Conservation (phyloP, 1,284 basidiomycete genomes). For the Chiua sp. region DNA sequence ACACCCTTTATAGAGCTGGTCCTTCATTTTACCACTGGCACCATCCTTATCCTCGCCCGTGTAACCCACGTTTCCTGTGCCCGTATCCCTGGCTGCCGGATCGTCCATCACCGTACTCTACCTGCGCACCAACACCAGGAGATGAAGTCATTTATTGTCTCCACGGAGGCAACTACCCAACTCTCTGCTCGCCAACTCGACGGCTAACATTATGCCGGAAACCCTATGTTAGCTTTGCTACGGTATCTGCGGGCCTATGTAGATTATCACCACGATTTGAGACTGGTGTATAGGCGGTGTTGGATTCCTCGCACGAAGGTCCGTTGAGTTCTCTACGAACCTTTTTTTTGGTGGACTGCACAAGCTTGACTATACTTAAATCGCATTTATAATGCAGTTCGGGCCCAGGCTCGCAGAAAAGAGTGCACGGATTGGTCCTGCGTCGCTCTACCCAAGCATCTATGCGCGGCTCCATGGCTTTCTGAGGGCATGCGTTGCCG, state of each 20-base stretch:
- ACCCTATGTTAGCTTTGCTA: slow-evolving; percentile 54
- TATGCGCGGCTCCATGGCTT: slow-evolving; percentile 37
- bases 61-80: slow-evolving; percentile 31
- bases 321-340: slow-evolving; percentile 26
- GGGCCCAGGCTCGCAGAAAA: slow-evolving; percentile 28
- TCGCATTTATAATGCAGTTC: slow-evolving; percentile 27
- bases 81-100: slow-evolving; percentile 46
- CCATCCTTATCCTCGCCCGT: slow-evolving; percentile 17
- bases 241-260: slow-evolving; percentile 44
- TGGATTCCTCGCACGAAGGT: slow-evolving; percentile 34
- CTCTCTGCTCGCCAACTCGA: slow-evolving; percentile 30
- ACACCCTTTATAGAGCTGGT: slow-evolving; percentile 10
- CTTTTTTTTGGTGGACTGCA: slow-evolving; percentile 27
- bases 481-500: too few relatives aligned
- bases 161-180: slow-evolving; percentile 39
- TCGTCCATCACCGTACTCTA: slow-evolving; percentile 27
- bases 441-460: slow-evolving; percentile 18
- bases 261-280: slow-evolving; percentile 13
- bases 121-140: slow-evolving; percentile 28
- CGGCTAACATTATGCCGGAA: slow-evolving; percentile 42
- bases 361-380: slow-evolving; percentile 9
- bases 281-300: slow-evolving; percentile 51
- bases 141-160: slow-evolving; percentile 43
- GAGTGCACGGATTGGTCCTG: slow-evolving; percentile 28
- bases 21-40: slow-evolving; percentile 27